Percentiles rank a stretch among this genome's conserved stretches.
These are phyloP conservation scores for Kwoniella pini DNA, from an alignment of 768 basidiomycete species.

Conservation along the genomic window DNA sequence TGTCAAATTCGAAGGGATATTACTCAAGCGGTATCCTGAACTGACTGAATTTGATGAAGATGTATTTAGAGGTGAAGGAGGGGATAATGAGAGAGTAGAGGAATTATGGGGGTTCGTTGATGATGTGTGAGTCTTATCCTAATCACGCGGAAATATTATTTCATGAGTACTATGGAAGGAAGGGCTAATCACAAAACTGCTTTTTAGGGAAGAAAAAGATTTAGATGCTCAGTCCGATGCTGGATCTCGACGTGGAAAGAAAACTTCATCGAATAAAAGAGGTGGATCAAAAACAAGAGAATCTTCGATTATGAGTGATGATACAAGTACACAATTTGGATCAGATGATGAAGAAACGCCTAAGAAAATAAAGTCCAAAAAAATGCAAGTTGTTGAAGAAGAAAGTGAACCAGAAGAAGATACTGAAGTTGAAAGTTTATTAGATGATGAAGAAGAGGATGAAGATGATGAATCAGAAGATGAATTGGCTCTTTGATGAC, in stretches of 20 bases:
- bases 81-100: constrained; percentile 18
- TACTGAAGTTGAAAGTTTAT: no score
- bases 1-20: constrained; percentile 65
- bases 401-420: no score
- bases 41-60: constrained; percentile 62
- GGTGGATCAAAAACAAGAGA: neutral
- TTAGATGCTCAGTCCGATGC: constrained; percentile 19
- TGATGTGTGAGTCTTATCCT: constrained; percentile 31
- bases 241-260: constrained; percentile 6
- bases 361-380: no score
- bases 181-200: neutral
- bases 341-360: no score
- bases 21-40: constrained; percentile 71
- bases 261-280: constrained; percentile 2
- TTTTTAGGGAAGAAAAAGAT: constrained; percentile 18
- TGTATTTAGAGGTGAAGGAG: constrained; percentile 26
- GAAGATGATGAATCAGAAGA: no score
- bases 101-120: constrained; percentile 40
- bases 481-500: no score
- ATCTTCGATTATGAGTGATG: no score
- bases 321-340: no score
- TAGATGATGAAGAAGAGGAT: no score
- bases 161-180: neutral
- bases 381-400: no score
- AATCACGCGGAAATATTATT: no score